Evolutionary conservation across 2,329 filamentous ascomycete genomes (phyloP), one percentile per base, ranked within the genome.

Genomic region (Aureobasidium namibiae): DNA sequence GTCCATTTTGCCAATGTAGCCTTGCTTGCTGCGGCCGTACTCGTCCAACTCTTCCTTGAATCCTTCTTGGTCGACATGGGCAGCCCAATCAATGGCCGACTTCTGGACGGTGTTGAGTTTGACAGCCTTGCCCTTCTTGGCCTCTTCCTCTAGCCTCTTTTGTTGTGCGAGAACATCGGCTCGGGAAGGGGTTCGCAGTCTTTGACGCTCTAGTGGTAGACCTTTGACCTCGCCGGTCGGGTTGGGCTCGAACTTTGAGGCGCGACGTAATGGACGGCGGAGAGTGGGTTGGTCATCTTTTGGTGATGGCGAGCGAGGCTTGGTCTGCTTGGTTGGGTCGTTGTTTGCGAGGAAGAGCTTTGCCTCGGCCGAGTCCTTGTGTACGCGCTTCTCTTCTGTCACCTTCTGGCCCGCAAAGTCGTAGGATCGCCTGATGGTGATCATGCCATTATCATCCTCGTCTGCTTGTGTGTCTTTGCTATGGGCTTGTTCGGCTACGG

Each of bases 61-160:
- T 31, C 83, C 82, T 46, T 80, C 80, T 50, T 79, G 78, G 66
- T 85, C 81, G 41, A 87, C 83, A 66, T 84, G 85, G 11, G 79
- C 78, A 21, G 81, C 82, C 84, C 84, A 87, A 65, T 87, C 84
- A 66, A 86, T 73, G 56, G 82, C 78, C 31, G 81, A 84, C 70
- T 86, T 87, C 70, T 85, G 82, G 52, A 87, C 82, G 0, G 83
- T 85, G 64, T 84, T 86, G 72, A 87, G 79, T 66, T 85, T 86
- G 60, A 81, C 79, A 23, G 66, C 80, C 73, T 72, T 78, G 65
- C 67, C 75, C 62, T 61, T 68, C 65, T 61, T 67, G 68, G 63
- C 72, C 61, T 61, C 65, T 63, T 68, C 70, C 63, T 62, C 68
- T 59, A 56, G 63, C 66, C 66, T 66, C 61, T 68, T 66, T 62